These are phyloP conservation scores for Herpotrichia juniperi DNA, from an alignment of 2,329 filamentous ascomycete genomes.

Conservation along the genomic window DNA sequence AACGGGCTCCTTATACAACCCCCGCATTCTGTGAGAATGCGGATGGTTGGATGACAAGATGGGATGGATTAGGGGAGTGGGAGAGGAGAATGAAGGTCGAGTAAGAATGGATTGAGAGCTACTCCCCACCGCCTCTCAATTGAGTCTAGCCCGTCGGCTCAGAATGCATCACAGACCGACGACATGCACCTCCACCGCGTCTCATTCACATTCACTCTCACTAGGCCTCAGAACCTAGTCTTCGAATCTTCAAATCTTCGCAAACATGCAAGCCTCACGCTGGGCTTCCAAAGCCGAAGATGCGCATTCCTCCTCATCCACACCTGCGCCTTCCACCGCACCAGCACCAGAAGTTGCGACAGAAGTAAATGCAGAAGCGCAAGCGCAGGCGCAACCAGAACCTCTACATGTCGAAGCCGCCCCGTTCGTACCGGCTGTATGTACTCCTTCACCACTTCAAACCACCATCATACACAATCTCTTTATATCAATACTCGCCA, in stretches of 20 bases:
- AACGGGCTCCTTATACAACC: too few relatives aligned
- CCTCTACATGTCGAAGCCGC: not conserved
- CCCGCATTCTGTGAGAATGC: not conserved
- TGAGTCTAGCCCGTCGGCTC: slow-evolving; percentile 9
- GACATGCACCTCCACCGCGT: not conserved
- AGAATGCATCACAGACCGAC: slow-evolving; percentile 2
- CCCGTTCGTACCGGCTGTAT: not conserved
- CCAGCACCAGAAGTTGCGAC: slow-evolving; percentile 3
- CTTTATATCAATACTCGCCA: not conserved
- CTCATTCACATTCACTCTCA: slow-evolving; percentile 1
- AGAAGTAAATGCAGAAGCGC: slow-evolving; percentile 1
- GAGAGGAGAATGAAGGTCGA: not conserved
- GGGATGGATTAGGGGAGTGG: not conserved
- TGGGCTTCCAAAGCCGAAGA: slow-evolving; percentile 35
- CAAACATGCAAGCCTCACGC: slow-evolving; percentile 38
- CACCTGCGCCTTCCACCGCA: not conserved
- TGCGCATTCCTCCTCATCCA: slow-evolving; percentile 7
- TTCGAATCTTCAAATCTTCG: not conserved
- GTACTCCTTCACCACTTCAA: not conserved
- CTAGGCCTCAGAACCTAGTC: not conserved
- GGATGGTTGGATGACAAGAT: not conserved
- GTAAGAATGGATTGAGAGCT: slow-evolving; percentile 2
- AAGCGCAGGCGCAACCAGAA: not conserved
- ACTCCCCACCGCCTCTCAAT: slow-evolving; percentile 5
- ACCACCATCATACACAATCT: not conserved